Conservation (phyloP, 2,329 filamentous ascomycete species). For the Talaromyces atroroseus region DNA sequence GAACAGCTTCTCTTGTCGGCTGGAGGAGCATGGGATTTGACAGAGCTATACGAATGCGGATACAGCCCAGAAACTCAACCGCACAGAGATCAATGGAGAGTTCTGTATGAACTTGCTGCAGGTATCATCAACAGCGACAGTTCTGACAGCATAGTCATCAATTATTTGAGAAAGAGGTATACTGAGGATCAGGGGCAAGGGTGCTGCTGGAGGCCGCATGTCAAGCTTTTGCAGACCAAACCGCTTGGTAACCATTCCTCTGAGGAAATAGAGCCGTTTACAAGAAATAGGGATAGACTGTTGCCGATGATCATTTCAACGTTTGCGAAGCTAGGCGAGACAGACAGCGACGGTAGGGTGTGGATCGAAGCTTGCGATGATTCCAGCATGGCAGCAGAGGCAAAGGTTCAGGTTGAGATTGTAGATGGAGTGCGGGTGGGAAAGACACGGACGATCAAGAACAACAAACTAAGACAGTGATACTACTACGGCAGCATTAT, state of each 20-base stretch:
- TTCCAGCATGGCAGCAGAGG: not conserved
- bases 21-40: not conserved
- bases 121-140: not conserved
- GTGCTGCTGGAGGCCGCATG: not conserved
- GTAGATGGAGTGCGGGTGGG: not conserved
- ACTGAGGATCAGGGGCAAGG: not conserved
- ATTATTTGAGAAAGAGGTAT: not conserved
- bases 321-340: not conserved
- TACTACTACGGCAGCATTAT: not conserved
- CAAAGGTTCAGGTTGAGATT: not conserved
- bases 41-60: not conserved
- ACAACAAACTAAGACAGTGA: not conserved
- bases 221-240: not conserved
- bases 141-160: not conserved
- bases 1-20: not conserved
- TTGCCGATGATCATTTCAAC: not conserved
- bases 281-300: not conserved
- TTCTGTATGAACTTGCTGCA: not conserved
- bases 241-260: too few species aligned
- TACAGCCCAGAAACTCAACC: not conserved
- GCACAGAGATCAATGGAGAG: not conserved
- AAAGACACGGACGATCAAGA: not conserved
- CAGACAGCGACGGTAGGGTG: not conserved
- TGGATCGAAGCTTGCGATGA: conserved; percentile 4
- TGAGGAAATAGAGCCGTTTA: not conserved